Percentiles rank a stretch among this genome's conserved stretches.
phyloP scores from a whole-genome alignment of 2,329 filamentous ascomycete species.

The Ophiostoma himal-ulmi region DNA sequence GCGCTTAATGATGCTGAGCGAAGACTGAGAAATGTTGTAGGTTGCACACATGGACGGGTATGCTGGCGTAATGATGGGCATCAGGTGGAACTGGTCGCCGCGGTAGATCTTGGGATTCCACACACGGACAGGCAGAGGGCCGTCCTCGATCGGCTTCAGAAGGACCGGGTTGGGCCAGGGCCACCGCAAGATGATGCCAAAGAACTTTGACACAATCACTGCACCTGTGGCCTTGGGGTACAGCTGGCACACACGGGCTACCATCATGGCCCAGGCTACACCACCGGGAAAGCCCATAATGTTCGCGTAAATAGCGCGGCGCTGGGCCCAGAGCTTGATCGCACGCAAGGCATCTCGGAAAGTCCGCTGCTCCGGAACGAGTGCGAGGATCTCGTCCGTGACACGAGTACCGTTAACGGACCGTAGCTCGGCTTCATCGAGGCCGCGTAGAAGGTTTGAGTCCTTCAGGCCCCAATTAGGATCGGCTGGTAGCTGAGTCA shows the following conservation, averaged over 20 bases:
- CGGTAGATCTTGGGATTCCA: slow-evolving; percentile 93
- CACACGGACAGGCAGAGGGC: slow-evolving; percentile 72
- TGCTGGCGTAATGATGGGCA: slow-evolving; percentile 97
- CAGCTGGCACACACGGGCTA: slow-evolving; percentile 89
- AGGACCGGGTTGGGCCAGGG: slow-evolving; percentile 91
- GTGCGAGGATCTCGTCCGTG: slow-evolving; percentile 80
- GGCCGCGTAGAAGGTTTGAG: slow-evolving; percentile 73
- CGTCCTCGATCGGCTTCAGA: slow-evolving; percentile 80
- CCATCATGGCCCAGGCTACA: slow-evolving; percentile 97
- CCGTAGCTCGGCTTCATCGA: slow-evolving; percentile 80
- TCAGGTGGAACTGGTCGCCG: slow-evolving; percentile 77
- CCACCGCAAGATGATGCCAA: slow-evolving; percentile 85
- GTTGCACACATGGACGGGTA: slow-evolving; percentile 98
- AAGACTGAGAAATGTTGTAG: slow-evolving; percentile 85
- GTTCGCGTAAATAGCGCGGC: slow-evolving; percentile 88
- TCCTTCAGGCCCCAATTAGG: slow-evolving; percentile 71
- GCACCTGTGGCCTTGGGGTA: slow-evolving; percentile 89
- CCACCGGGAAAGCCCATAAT: slow-evolving; percentile 95
- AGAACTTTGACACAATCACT: slow-evolving; percentile 89
- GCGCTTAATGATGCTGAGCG: slow-evolving; percentile 73
- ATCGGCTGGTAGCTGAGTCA: slow-evolving; percentile 62
- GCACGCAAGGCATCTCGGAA: slow-evolving; percentile 85
- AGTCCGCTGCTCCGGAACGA: slow-evolving; percentile 83
- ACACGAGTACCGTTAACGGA: slow-evolving; percentile 92
- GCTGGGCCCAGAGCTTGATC: slow-evolving; percentile 94